Evolutionary conservation across 306 rosid genomes (phyloP).

Genomic region (Prunus mume): DNA sequence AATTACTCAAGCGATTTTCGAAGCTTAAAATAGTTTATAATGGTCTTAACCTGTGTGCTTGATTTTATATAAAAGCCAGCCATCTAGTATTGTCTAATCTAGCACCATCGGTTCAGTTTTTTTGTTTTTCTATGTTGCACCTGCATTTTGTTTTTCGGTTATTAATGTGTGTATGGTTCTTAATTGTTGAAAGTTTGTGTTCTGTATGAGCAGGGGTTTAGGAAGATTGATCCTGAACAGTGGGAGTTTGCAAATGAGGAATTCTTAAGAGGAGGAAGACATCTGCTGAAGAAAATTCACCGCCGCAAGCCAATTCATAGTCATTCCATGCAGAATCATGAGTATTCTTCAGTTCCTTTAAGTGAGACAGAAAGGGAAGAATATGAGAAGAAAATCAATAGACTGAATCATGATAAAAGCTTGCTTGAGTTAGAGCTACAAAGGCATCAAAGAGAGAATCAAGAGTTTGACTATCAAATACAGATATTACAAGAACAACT

Average conservation of each 20-base stretch:
- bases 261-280: constrained; percentile 36
- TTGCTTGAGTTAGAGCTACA: constrained; percentile 29
- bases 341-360: constrained; percentile 24
- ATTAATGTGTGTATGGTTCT: background rate
- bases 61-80: background rate
- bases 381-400: constrained; percentile 27
- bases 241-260: constrained; percentile 50
- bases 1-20: background rate
- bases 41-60: background rate
- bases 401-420: constrained; percentile 19
- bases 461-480: constrained; percentile 25
- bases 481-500: constrained; percentile 22
- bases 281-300: constrained; percentile 37
- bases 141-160: background rate
- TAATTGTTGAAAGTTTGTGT: background rate
- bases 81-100: background rate
- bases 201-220: constrained; percentile 32
- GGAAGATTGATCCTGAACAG: constrained; percentile 44
- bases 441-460: constrained; percentile 19
- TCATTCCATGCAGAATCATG: constrained; percentile 32
- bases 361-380: constrained; percentile 27
- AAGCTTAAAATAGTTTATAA: background rate
- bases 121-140: background rate
- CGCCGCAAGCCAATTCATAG: constrained; percentile 43
- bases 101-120: background rate